Conservation (phyloP, 1,284 basidiomycete species). For the Sporisorium iseilematis-ciliati region DNA sequence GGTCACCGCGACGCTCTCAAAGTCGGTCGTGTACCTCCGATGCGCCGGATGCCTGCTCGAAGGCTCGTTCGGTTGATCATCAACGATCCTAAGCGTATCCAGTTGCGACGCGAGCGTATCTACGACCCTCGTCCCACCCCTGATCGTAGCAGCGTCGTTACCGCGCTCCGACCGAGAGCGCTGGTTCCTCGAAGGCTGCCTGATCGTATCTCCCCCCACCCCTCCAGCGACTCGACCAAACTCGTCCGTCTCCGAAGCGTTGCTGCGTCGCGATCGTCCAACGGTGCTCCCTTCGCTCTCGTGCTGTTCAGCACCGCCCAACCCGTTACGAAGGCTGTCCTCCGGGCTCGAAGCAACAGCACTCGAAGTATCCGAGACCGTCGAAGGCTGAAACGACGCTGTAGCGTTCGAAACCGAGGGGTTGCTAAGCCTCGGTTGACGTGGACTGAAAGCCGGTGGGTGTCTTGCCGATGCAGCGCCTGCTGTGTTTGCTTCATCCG, state of each 20-base stretch:
- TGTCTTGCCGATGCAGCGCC: slow-evolving; percentile 6
- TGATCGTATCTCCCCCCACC: slow-evolving; percentile 15
- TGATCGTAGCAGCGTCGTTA: slow-evolving; percentile 4
- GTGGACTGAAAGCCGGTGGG: slow-evolving; percentile 38
- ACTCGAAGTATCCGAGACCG: slow-evolving; percentile 24
- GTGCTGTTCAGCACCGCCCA: slow-evolving; percentile 10
- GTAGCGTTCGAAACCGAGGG: slow-evolving; percentile 55
- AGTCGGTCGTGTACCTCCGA: slow-evolving; percentile 26
- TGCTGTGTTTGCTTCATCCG: neutral
- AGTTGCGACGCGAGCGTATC: slow-evolving; percentile 37
- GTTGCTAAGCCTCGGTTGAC: slow-evolving; percentile 50
- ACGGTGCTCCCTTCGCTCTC: slow-evolving; percentile 36
- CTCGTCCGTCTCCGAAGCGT: neutral
- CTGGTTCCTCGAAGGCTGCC: slow-evolving; percentile 17
- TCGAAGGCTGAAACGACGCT: slow-evolving; percentile 28
- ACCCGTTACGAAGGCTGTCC: slow-evolving; percentile 20
- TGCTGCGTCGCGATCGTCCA: neutral
- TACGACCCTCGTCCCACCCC: slow-evolving; percentile 22
- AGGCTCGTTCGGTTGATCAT: neutral
- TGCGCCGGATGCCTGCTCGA: neutral
- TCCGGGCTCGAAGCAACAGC: slow-evolving; percentile 35
- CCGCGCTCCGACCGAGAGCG: neutral
- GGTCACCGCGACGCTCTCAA: neutral
- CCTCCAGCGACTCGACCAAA: slow-evolving; percentile 2
- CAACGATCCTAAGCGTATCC: slow-evolving; percentile 12